Percentiles rank a stretch among this genome's conserved stretches.
phyloP scores from a whole-genome alignment of 805 yeast species.

The Tetrapisispora iriomotensis region DNA sequence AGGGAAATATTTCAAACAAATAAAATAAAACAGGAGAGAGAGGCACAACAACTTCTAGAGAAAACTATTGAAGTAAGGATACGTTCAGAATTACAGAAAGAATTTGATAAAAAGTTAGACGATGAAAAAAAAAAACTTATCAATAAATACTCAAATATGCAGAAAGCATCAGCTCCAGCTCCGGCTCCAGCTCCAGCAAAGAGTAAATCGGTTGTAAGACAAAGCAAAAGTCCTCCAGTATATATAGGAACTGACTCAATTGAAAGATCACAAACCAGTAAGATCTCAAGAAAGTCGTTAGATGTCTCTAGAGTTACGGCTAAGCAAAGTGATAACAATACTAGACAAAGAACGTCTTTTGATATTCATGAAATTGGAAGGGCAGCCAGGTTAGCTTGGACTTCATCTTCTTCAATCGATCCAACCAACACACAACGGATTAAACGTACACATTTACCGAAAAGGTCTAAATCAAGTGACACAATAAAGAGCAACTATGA shows the following conservation, averaged over 20 bases:
- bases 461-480: constrained; percentile 1
- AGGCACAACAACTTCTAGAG: constrained; percentile 14
- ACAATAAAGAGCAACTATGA: constrained; percentile 12
- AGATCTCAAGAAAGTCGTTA: constrained; percentile 3
- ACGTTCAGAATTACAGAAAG: constrained; percentile 13
- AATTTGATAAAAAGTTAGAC: constrained; percentile 9
- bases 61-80: constrained; percentile 18
- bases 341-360: background rate
- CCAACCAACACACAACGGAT: background rate
- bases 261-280: constrained; percentile 3
- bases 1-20: constrained; percentile 9
- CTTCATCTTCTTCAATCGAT: background rate
- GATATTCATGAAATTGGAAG: constrained; percentile 8
- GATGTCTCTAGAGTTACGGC: constrained; percentile 4
- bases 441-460: background rate
- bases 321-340: constrained; percentile 1
- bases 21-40: constrained; percentile 5
- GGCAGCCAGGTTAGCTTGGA: constrained; percentile 21
- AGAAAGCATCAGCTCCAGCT: background rate
- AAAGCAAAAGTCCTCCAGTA: background rate
- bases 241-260: background rate
- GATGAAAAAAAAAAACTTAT: constrained; percentile 4
- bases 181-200: background rate
- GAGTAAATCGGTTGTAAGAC: background rate
- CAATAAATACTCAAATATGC: background rate